These are phyloP conservation scores for Aspergillus nomiae DNA, from an alignment of 2,329 filamentous ascomycete genomes.

Conservation along the genomic window DNA sequence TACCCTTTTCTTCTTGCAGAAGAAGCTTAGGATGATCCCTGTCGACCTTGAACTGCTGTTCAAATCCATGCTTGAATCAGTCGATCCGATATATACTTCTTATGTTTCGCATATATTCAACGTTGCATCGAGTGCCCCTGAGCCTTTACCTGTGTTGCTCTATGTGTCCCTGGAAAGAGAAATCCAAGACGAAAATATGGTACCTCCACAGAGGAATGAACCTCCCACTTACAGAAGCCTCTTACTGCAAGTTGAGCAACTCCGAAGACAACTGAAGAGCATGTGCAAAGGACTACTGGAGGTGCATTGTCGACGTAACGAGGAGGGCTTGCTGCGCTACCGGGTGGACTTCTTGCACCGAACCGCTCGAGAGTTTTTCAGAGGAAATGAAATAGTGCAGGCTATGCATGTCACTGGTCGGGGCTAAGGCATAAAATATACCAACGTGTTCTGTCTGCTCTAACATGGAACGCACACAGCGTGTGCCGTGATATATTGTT, in stretches of 20 bases:
- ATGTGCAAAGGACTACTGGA: neutral
- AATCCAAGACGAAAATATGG: neutral
- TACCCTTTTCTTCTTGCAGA: neutral
- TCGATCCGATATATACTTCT: neutral
- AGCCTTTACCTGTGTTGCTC: neutral
- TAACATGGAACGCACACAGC: no score
- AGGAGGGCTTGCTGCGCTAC: neutral
- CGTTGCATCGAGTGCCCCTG: neutral
- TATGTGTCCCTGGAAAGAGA: neutral
- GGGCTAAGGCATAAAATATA: neutral
- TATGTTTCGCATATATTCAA: neutral
- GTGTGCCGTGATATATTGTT: neutral
- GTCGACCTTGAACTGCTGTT: neutral
- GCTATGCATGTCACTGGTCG: rapidly evolving
- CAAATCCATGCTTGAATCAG: neutral
- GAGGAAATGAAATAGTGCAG: neutral
- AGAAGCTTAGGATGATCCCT: neutral
- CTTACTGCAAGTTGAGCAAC: neutral
- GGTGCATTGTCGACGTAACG: neutral
- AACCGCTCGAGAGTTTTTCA: neutral
- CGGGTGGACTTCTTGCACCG: neutral
- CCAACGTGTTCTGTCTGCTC: rapidly evolving
- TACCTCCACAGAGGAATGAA: neutral
- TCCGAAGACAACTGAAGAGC: neutral
- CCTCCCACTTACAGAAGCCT: neutral